phyloP scores from a whole-genome alignment of 345 rosid species.

The Syzygium grande region DNA sequence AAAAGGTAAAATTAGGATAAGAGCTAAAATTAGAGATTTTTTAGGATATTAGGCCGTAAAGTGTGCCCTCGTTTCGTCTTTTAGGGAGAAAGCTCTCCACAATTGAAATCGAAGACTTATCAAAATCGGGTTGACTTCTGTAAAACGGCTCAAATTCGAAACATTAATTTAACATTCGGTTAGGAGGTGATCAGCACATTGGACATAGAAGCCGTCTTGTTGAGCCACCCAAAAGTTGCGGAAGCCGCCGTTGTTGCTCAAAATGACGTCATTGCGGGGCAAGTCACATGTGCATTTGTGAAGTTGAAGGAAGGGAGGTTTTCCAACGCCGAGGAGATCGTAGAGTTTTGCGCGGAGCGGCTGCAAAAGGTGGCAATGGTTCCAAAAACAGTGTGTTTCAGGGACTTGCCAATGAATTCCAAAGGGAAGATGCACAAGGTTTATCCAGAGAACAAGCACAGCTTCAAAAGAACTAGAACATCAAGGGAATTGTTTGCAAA shows the following conservation, averaged over 20 bases:
- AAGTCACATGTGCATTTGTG: constrained; percentile 41
- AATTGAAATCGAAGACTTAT: no score
- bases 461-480: background rate
- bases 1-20: no score
- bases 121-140: no score
- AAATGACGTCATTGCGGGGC: background rate
- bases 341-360: constrained; percentile 15
- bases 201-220: constrained; percentile 33
- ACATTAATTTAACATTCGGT: no score
- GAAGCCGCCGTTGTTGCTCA: constrained; percentile 36
- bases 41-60: no score
- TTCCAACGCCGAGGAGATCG: constrained; percentile 21
- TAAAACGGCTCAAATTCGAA: no score
- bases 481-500: background rate
- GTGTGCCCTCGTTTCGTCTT: no score
- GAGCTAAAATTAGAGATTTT: no score
- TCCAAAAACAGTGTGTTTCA: constrained; percentile 27
- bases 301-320: constrained; percentile 25
- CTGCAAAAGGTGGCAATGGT: constrained; percentile 25
- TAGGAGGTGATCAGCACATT: constrained; percentile 20
- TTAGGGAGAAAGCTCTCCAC: no score
- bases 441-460: background rate
- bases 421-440: constrained; percentile 42
- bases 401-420: constrained; percentile 39
- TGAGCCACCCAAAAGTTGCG: constrained; percentile 26